Evolutionary conservation across 2,329 filamentous ascomycete species (phyloP).

Genomic region (Sarocladium kiliense): DNA sequence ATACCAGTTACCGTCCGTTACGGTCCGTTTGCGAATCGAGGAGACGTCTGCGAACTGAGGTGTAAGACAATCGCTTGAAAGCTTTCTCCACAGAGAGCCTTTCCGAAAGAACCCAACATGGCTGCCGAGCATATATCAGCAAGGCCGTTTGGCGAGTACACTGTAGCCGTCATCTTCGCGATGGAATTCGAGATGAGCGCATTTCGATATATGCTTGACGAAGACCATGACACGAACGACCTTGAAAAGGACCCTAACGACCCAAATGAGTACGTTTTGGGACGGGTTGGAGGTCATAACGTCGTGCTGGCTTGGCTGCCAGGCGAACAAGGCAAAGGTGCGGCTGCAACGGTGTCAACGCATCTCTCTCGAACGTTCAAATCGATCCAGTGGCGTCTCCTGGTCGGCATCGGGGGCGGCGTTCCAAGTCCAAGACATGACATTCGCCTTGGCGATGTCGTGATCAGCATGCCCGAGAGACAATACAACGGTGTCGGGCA

Average conservation of each 20-base stretch:
- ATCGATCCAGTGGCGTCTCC: constrained; percentile 18
- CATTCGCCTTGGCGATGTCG: constrained; percentile 25
- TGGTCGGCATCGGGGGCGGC: constrained; percentile 26
- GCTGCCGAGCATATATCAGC: background rate
- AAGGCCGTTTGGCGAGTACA: constrained; percentile 13
- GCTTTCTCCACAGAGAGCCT: too few species aligned
- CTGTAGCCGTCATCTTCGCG: constrained; percentile 19
- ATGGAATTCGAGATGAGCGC: constrained; percentile 22
- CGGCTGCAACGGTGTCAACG: constrained; percentile 18
- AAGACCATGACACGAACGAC: constrained; percentile 15
- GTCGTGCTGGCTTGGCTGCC: constrained; percentile 23
- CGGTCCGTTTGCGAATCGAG: too few species aligned
- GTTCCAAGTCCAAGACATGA: constrained; percentile 27
- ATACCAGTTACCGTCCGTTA: too few species aligned
- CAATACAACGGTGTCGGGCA: constrained; percentile 18
- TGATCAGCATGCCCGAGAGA: constrained; percentile 13
- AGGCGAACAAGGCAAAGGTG: constrained; percentile 18
- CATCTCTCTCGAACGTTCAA: constrained; percentile 20
- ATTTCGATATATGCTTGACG: constrained; percentile 21
- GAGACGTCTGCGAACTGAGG: too few species aligned
- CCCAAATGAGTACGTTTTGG: constrained; percentile 20
- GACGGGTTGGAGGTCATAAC: constrained; percentile 20
- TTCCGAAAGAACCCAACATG: too few species aligned
- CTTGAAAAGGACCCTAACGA: constrained; percentile 13
- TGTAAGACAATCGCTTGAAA: too few species aligned